Evolutionary conservation across 306 rosid genomes (phyloP), one percentile per base, ranked within the genome.

Genomic region (Trifolium fragiferum): DNA sequence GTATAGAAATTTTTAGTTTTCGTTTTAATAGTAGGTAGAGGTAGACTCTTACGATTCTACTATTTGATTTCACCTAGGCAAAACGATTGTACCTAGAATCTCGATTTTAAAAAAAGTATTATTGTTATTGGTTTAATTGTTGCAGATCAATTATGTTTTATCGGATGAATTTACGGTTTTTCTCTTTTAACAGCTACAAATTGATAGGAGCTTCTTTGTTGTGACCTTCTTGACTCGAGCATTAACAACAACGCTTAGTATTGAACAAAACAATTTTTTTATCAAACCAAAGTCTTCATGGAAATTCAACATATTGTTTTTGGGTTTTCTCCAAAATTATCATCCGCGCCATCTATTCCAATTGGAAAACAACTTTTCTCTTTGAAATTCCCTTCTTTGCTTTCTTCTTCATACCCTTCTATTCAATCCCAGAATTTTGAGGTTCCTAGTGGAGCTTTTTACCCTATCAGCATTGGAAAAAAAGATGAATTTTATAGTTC

Each of bases 311-410:
- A 70, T 25, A 5, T 61, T 63, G 18, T 69, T 21, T 51, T 81
- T 80, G 77, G 83, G 55, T 47, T 85, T 53, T 85, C 62, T 72
- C 83, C 88, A 25, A 82, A 84, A 33, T 15, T 61, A 23, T 41
- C 76, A 1, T 19, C 66, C 1, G 20, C 65, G 12, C 76, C 84
- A 6, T 41, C 70, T 23, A 32, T 70, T 74, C 81, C 66, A 68
- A 37, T 27, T 21, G 66, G 80, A 46, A 85, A 85, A 51, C 75
- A 68, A 20, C 44, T 69, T 10, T 43, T 78, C 51, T 58, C 73
- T 72, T 60, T 35, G 13, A 77, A 40, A 54, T 33, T 62, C 11
- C 68, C 66, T 47, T 13, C 61, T 60, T 72, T 55, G 5, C 72
- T 41, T 46, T 41, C 37, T 41, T 70, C 69, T 43, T 78, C 79